Percentiles rank a stretch among this genome's conserved stretches.
These are phyloP conservation scores for Scheffersomyces illinoinensis DNA, from an alignment of 1,139 yeast species.

Conservation along the genomic window DNA sequence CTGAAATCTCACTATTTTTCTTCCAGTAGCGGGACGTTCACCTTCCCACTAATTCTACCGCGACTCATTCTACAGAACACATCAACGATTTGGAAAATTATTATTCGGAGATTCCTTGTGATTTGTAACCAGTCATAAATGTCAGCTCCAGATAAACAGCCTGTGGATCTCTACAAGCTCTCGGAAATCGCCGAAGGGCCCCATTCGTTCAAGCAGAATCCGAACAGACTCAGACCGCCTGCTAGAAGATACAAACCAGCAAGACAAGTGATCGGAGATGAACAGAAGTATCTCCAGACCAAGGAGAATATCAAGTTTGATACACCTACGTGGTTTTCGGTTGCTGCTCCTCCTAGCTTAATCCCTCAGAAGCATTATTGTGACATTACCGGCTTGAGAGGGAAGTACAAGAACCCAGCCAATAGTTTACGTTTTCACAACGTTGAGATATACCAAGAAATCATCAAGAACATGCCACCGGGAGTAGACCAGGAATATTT, in stretches of 20 bases:
- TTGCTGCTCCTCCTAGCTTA: slow-evolving; percentile 87
- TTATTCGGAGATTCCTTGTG: not conserved
- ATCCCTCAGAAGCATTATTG: slow-evolving; percentile 83
- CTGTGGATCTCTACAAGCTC: slow-evolving; percentile 30
- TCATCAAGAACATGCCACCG: slow-evolving; percentile 76
- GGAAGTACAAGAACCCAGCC: slow-evolving; percentile 72
- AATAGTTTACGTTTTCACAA: slow-evolving; percentile 80
- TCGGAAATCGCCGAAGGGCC: slow-evolving; percentile 44
- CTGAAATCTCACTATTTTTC: not conserved
- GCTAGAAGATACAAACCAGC: slow-evolving; percentile 72
- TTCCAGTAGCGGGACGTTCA: not conserved
- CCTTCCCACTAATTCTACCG: not conserved
- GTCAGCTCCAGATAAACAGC: slow-evolving; percentile 8
- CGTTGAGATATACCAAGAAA: slow-evolving; percentile 78
- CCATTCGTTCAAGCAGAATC: slow-evolving; percentile 57
- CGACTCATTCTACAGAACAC: not conserved
- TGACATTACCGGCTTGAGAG: slow-evolving; percentile 89
- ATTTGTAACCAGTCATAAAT: not conserved
- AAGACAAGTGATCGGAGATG: slow-evolving; percentile 77
- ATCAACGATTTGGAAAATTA: not conserved
- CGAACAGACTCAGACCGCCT: slow-evolving; percentile 45
- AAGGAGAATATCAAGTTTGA: slow-evolving; percentile 41
- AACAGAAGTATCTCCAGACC: slow-evolving; percentile 58
- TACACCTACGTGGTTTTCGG: slow-evolving; percentile 59
- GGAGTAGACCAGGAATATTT: slow-evolving; percentile 94